Percentiles rank a stretch among this genome's conserved stretches.
These are phyloP conservation scores for Grosmannia huntii DNA, from an alignment of 2,329 filamentous ascomycete genomes.

Conservation along the genomic window DNA sequence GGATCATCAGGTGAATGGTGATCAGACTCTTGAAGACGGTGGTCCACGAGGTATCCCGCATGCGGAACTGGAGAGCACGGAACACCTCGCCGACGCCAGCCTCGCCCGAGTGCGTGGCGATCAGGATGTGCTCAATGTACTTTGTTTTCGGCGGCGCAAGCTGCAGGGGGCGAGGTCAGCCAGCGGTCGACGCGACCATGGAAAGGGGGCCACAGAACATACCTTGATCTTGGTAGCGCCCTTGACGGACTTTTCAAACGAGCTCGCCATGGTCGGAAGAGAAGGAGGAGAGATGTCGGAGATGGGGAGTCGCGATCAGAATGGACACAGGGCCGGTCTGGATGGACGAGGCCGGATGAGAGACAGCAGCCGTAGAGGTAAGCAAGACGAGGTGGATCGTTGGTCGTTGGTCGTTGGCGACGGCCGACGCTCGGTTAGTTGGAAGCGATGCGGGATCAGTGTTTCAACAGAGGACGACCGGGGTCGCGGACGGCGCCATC, in stretches of 20 bases:
- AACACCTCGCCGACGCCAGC: conserved; percentile 94
- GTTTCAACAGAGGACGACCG: conserved; percentile 3
- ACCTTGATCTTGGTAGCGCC: conserved; percentile 98
- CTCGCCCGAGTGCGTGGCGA: conserved; percentile 90
- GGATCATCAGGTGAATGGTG: conserved; percentile 92
- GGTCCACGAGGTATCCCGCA: conserved; percentile 98
- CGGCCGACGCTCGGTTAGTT: too few species aligned
- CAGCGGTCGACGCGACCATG: background rate
- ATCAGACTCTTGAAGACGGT: conserved; percentile 97
- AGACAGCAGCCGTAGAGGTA: background rate
- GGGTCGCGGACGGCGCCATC: conserved; percentile 5
- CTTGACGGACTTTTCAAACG: conserved; percentile 98
- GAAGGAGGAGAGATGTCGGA: background rate
- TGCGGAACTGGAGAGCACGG: conserved; percentile 71
- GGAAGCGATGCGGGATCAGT: background rate
- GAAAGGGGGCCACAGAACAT: conserved; percentile 8
- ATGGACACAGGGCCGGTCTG: too few species aligned
- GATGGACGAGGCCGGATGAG: background rate
- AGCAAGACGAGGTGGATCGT: background rate
- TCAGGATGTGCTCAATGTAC: conserved; percentile 95
- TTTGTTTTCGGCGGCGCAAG: conserved; percentile 96
- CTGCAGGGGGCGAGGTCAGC: conserved; percentile 28
- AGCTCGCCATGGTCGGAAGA: conserved; percentile 52
- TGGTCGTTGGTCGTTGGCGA: background rate
- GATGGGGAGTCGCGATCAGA: too few species aligned